These are phyloP conservation scores for Microbotryum violaceum DNA, from an alignment of 1,284 basidiomycete species.

Conservation along the genomic window DNA sequence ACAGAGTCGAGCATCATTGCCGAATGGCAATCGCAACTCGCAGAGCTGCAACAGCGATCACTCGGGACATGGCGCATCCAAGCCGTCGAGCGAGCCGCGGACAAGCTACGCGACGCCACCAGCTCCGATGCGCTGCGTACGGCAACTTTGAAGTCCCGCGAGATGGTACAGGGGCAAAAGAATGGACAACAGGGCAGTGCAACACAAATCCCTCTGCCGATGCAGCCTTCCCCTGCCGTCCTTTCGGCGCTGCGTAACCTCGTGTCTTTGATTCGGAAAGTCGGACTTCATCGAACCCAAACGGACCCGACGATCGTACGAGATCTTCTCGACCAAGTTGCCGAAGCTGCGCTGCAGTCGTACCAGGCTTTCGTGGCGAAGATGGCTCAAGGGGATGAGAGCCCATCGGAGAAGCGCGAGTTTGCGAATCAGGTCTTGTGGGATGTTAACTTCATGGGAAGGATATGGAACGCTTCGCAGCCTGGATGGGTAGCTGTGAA, in stretches of 20 bases:
- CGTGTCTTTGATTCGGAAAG: neutral
- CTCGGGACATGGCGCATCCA: constrained; percentile 10
- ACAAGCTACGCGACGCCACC: constrained; percentile 4
- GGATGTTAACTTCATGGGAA: neutral
- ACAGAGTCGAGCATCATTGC: constrained; percentile 1
- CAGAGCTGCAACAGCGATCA: constrained; percentile 3
- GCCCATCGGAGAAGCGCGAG: too few relatives aligned
- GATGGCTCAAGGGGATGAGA: neutral
- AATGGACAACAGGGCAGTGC: too few relatives aligned
- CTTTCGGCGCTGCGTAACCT: constrained; percentile 13
- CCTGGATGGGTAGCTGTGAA: neutral
- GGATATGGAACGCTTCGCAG: neutral
- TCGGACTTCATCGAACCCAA: constrained; percentile 11
- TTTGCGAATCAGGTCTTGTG: too few relatives aligned
- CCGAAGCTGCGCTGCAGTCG: constrained; percentile 3
- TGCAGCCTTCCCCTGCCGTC: constrained; percentile 11
- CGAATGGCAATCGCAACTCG: constrained; percentile 9
- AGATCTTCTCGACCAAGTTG: constrained; percentile 8
- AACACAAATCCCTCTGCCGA: neutral
- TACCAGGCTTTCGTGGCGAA: constrained; percentile 9
- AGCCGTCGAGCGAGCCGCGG: constrained; percentile 7
- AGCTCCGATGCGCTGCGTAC: neutral
- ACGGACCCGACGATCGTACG: constrained; percentile 5
- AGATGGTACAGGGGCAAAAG: too few relatives aligned
- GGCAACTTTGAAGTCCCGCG: neutral